Evolutionary conservation across 805 yeast species (phyloP), one percentile per base, ranked within the genome.

Genomic region (Yarrowia divulgata): DNA sequence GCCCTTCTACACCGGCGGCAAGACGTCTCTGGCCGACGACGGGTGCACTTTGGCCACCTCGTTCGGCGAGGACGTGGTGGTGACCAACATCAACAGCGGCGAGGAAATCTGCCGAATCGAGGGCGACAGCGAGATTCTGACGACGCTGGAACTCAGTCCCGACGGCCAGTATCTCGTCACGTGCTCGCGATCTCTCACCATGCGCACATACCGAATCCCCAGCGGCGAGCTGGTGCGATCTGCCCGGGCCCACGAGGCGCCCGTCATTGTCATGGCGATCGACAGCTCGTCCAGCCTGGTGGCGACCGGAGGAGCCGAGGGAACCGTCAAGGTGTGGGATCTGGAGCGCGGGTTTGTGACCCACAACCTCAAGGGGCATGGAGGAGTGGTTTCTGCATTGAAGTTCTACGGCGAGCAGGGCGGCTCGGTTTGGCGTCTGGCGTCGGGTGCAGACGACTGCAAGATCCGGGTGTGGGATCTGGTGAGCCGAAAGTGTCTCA

Each of bases 261-360:
- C 98, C 0, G 90, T 91, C 1, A 91, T 90, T 77, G 88, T 92
- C 12, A 84, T 92, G 55, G 82, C 89, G 12, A 86, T 85, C 29
- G 99, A 95, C 78, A 77, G 85, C 2, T 91, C 98, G 0, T 89
- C 97, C 2, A 87, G 97, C 2, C 81, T 95, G 45, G 86, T 93
- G 75, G 97, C 97, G 19, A 88, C 95, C 75, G 99, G 99, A 48
- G 93, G 97, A 58, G 90, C 98, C 0, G 99, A 95, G 78, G 98
- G 99, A 60, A 85, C 88, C 50, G 90, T 93, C 18, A 88, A 91
- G 55, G 96, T 95, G 0, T 93, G 97, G 89, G 99, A 95, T 78
- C 84, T 95, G 45, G 93, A 88, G 72, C 93, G 93, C 43, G 93
- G 95, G 0, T 91, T 85, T 72, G 86, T 90, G 3, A 95, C 99